These are phyloP conservation scores for Paramarasmius palmivorus DNA, from an alignment of 1,284 basidiomycete species.

Conservation along the genomic window DNA sequence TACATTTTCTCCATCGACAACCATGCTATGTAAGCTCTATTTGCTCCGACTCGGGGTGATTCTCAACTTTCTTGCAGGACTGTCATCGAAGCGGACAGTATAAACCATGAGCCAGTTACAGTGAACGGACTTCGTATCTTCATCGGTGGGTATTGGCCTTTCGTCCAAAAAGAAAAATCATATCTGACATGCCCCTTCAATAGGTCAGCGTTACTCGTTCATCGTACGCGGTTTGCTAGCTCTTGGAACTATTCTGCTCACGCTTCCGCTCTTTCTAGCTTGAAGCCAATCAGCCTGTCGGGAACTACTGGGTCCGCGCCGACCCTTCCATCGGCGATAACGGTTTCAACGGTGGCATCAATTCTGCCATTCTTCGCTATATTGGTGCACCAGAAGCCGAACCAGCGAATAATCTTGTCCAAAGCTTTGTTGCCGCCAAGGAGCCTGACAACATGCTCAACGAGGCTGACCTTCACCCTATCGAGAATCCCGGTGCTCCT, in stretches of 20 bases:
- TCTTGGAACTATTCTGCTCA: too few relatives aligned
- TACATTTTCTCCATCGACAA: conserved; percentile 27
- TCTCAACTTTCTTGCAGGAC: too few relatives aligned
- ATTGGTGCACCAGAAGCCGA: conserved; percentile 12
- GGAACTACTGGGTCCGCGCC: conserved; percentile 38
- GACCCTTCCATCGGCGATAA: conserved; percentile 17
- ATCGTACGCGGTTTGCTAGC: conserved; percentile 1
- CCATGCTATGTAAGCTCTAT: conserved; percentile 30
- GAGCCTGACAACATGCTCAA: conserved; percentile 23
- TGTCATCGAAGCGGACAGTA: conserved; percentile 55
- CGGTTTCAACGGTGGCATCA: conserved; percentile 24
- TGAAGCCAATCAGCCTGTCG: conserved; percentile 35
- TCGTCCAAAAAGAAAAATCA: too few relatives aligned
- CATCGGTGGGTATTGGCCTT: conserved; percentile 13
- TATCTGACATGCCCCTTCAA: too few relatives aligned
- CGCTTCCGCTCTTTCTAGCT: conserved; percentile 18
- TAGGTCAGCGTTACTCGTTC: conserved; percentile 14
- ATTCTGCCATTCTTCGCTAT: conserved; percentile 41
- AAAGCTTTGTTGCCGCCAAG: background rate
- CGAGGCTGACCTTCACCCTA: conserved; percentile 32
- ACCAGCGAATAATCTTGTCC: conserved; percentile 3
- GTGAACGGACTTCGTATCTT: conserved; percentile 43
- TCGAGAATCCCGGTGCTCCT: conserved; percentile 26
- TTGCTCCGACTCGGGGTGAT: background rate
- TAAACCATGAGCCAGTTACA: conserved; percentile 36